Percentiles rank a stretch among this genome's conserved stretches.
phyloP scores from a whole-genome alignment of 768 basidiomycete genomes.

The Boletus rubescentipes region DNA sequence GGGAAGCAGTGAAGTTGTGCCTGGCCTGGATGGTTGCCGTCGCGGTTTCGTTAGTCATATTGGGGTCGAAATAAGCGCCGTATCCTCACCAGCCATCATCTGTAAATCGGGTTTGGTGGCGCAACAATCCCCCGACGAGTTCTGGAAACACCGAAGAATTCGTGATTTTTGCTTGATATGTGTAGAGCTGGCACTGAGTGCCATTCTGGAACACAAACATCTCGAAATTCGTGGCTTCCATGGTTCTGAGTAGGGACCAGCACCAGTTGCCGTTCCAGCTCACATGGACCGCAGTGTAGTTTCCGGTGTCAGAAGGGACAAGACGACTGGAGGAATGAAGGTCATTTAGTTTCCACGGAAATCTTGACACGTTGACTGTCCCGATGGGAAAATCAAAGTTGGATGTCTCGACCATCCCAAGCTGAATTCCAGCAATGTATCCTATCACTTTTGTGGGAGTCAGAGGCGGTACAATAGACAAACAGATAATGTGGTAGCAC shows the following conservation, averaged over 20 bases:
- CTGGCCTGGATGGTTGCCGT: constrained; percentile 37
- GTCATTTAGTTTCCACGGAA: no score
- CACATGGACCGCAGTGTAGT: constrained; percentile 34
- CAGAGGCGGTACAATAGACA: no score
- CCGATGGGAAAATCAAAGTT: no score
- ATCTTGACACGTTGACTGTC: no score
- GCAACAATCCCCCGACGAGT: constrained; percentile 37
- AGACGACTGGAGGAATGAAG: no score
- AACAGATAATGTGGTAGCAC: no score
- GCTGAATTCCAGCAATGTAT: no score
- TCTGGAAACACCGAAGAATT: constrained; percentile 29
- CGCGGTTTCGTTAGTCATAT: constrained; percentile 36
- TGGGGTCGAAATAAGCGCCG: constrained; percentile 31
- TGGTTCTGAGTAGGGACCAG: constrained; percentile 39
- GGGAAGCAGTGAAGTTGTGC: constrained; percentile 22
- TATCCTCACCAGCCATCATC: constrained; percentile 48
- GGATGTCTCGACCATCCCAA: no score
- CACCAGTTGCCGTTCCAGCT: constrained; percentile 43
- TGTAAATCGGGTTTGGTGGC: constrained; percentile 26
- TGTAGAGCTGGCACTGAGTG: constrained; percentile 15
- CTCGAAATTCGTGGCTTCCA: constrained; percentile 37
- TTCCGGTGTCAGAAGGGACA: no score
- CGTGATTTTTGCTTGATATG: constrained; percentile 33
- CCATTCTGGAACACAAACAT: constrained; percentile 40
- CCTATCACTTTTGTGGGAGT: no score